Evolutionary conservation across 345 rosid species (phyloP), one percentile per base, ranked within the genome.

Genomic region (Toxicodendron radicans): DNA sequence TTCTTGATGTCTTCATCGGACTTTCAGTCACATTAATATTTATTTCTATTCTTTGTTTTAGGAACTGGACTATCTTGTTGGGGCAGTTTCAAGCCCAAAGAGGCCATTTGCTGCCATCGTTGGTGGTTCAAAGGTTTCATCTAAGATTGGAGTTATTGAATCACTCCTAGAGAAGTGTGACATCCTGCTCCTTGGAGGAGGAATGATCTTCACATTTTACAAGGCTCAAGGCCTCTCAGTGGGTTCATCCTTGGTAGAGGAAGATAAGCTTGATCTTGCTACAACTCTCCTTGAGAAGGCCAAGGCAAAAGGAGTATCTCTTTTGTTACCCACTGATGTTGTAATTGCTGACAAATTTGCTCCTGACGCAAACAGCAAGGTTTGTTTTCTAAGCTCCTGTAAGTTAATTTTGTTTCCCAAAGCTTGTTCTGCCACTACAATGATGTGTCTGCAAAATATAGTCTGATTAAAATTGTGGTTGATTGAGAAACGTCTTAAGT

Each of bases 41-140:
- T 51, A 52, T 46, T 64, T 45, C 60, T 13, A 41, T 21, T 13
- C 69, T 61, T 70, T 73, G 72, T 73, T 58, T 48, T 75, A 91
- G 98, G 98, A 94, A 79, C 87, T 94, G 68, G 98, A 92, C 77
- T 94, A 94, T 84, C 97, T 94, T 77, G 98, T 89, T 24, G 97
- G 96, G 72, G 98, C 97, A 41, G 92, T 94, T 60, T 85, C 93
- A 56, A 88, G 49, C 83, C 97, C 98, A 33, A 92, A 92, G 86
- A 89, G 91, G 82, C 98, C 98, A 73, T 94, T 94, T 73, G 98
- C 97, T 60, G 97, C 98, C 59, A 94, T 94, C 78, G 95, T 92
- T 43, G 98, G 98, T 74, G 98, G 97, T 77, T 81, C 98, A 60
- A 92, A 92, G 87, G 98, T 94, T 58, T 94, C 95, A n/a, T 83